These are phyloP conservation scores for Cetraspora pellucida DNA, from an alignment of 192 early-diverging fungal genomes.

Conservation along the genomic window DNA sequence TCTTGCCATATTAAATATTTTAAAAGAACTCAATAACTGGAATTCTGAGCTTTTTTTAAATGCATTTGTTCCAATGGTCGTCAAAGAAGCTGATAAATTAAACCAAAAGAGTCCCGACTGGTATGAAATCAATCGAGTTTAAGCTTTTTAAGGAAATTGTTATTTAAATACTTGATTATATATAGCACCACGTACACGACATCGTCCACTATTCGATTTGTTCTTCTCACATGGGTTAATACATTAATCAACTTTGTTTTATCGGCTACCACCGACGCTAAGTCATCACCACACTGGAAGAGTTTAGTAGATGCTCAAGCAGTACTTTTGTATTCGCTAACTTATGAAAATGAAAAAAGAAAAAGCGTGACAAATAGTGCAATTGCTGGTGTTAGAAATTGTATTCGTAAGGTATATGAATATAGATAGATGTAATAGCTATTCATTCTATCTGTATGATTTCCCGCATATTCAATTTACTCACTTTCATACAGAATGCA, in stretches of 20 bases:
- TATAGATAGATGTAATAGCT: no score
- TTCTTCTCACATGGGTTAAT: slow-evolving; percentile 67
- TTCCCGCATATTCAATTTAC: not conserved
- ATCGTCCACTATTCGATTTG: slow-evolving; percentile 60
- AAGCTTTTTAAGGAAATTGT: not conserved
- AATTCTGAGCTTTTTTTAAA: slow-evolving; percentile 59
- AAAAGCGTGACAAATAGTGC: slow-evolving; percentile 56
- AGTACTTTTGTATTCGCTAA: slow-evolving; percentile 54
- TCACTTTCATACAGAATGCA: slow-evolving; percentile 41
- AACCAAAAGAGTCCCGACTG: slow-evolving; percentile 49
- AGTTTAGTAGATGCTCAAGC: slow-evolving; percentile 51
- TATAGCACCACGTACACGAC: slow-evolving; percentile 36
- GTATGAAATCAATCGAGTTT: slow-evolving; percentile 32
- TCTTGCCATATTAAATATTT: slow-evolving; percentile 56
- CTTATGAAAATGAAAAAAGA: slow-evolving; percentile 48
- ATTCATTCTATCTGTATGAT: not conserved
- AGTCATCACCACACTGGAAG: slow-evolving; percentile 34
- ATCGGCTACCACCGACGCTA: slow-evolving; percentile 34
- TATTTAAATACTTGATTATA: not conserved
- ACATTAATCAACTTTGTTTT: slow-evolving; percentile 44
- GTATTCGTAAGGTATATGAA: slow-evolving; percentile 51
- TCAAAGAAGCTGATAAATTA: slow-evolving; percentile 53
- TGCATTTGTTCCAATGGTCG: slow-evolving; percentile 55
- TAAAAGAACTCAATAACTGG: slow-evolving; percentile 60
- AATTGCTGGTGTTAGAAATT: slow-evolving; percentile 58